Evolutionary conservation across 2,329 filamentous ascomycete genomes (phyloP).

Genomic region (Elsinoe necatrix): DNA sequence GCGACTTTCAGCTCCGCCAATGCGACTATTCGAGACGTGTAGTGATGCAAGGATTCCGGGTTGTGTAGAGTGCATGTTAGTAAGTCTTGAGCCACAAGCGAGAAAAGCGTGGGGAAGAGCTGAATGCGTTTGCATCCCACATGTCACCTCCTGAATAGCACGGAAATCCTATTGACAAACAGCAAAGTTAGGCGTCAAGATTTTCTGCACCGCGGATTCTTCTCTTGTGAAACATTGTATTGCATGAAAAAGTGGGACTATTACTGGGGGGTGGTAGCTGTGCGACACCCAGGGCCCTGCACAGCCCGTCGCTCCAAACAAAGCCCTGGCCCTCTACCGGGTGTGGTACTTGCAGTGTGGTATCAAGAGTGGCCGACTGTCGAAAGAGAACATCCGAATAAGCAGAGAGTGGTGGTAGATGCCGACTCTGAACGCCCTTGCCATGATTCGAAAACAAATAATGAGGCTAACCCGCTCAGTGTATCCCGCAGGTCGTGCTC

Average conservation of each 20-base stretch:
- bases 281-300: neutral
- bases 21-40: neutral
- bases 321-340: slow-evolving; percentile 9
- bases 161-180: neutral
- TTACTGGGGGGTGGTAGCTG: slow-evolving; percentile 5
- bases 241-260: slow-evolving; percentile 15
- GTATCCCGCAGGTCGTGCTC: neutral
- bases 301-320: slow-evolving; percentile 8
- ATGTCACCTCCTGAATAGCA: slow-evolving; percentile 2
- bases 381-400: neutral
- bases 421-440: slow-evolving; percentile 12
- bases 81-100: slow-evolving; percentile 2
- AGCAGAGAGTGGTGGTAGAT: slow-evolving; percentile 1
- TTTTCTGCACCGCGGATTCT: neutral
- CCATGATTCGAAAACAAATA: neutral
- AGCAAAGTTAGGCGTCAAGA: neutral
- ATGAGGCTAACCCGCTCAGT: neutral
- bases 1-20: neutral
- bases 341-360: slow-evolving; percentile 7
- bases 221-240: slow-evolving; percentile 12
- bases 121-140: neutral
- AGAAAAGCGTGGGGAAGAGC: slow-evolving; percentile 7
- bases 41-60: slow-evolving; percentile 1
- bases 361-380: neutral
- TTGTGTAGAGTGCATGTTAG: neutral